These are phyloP conservation scores for Candida pini DNA, from an alignment of 805 yeast species.

Conservation along the genomic window DNA sequence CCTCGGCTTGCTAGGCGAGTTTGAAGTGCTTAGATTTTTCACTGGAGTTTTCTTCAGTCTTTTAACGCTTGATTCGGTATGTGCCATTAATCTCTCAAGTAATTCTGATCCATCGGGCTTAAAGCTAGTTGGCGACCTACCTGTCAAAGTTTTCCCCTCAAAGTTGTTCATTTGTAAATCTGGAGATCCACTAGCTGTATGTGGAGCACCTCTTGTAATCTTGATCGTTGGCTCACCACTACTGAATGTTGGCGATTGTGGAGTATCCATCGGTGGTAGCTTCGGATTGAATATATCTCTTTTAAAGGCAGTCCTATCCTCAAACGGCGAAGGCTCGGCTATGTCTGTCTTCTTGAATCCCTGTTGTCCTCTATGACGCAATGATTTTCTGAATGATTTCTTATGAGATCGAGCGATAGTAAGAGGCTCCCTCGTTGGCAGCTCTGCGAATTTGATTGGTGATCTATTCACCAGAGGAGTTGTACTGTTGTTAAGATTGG, in stretches of 20 bases:
- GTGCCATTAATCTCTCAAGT: constrained; percentile 19
- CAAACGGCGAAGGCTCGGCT: constrained; percentile 19
- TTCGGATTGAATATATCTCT: constrained; percentile 13
- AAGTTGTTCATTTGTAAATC: not conserved
- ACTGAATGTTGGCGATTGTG: constrained; percentile 11
- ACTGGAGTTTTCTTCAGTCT: constrained; percentile 10
- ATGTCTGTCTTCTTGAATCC: constrained; percentile 1
- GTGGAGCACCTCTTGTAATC: constrained; percentile 15
- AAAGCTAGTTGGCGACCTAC: constrained; percentile 6
- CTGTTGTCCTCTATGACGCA: constrained; percentile 5
- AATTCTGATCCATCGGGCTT: constrained; percentile 7
- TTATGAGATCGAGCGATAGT: constrained; percentile 21
- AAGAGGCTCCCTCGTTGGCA: constrained; percentile 29
- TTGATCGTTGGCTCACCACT: constrained; percentile 28
- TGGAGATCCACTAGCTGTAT: constrained; percentile 2
- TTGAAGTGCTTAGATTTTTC: constrained; percentile 1
- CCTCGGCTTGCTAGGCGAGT: constrained; percentile 5
- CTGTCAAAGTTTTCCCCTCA: not conserved
- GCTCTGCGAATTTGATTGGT: constrained; percentile 28
- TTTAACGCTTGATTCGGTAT: constrained; percentile 21
- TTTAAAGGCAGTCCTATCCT: constrained; percentile 5
- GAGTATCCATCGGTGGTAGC: constrained; percentile 17
- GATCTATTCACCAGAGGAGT: constrained; percentile 21
- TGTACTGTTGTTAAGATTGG: constrained; percentile 15
- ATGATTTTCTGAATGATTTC: constrained; percentile 20